These are phyloP conservation scores for Stylosanthes scabra DNA, from an alignment of 331 rosid species.

Conservation along the genomic window DNA sequence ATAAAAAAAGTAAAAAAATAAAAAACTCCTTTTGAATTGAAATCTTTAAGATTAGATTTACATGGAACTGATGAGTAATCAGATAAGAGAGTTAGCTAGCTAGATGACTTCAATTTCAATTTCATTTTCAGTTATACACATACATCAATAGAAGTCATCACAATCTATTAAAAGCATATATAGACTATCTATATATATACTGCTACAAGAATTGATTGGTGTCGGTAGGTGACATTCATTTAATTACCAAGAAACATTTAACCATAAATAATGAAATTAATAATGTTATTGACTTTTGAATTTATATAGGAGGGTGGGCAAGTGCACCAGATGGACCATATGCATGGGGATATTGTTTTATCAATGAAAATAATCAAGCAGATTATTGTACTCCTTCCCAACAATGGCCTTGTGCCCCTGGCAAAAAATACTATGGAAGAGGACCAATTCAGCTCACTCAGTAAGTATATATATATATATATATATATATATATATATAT, in stretches of 20 bases:
- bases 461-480: conserved; percentile 33
- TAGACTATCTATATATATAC: neutral
- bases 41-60: too few species aligned
- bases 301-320: conserved; percentile 40
- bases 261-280: neutral
- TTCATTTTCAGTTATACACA: too few species aligned
- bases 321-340: conserved; percentile 61
- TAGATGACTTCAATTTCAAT: too few species aligned
- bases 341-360: conserved; percentile 61
- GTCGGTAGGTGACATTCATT: too few species aligned
- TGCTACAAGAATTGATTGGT: neutral
- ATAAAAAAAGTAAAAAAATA: too few species aligned
- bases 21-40: too few species aligned
- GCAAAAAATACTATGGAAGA: conserved; percentile 55
- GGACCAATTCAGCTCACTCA: conserved; percentile 70
- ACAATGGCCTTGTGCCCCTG: conserved; percentile 57
- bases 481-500: too few species aligned
- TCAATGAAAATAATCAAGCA: neutral
- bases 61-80: too few species aligned
- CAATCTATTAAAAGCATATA: too few species aligned
- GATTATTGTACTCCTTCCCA: conserved; percentile 5
- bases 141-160: too few species aligned
- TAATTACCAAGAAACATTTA: too few species aligned
- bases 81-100: too few species aligned
- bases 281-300: neutral